phyloP scores from a whole-genome alignment of 805 yeast genomes.

The Candida ficus region DNA sequence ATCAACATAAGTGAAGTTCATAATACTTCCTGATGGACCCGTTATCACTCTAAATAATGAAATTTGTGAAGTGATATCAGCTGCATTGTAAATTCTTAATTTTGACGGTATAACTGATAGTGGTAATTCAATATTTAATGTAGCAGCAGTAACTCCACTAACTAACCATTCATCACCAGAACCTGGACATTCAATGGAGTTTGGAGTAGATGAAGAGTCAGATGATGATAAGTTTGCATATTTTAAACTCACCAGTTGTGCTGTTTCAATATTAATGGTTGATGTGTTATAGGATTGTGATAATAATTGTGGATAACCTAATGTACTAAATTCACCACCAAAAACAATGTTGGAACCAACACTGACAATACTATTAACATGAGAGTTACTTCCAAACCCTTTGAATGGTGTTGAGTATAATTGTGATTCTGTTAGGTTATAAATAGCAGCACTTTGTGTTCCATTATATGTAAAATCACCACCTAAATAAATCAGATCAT shows the following conservation, averaged over 20 bases:
- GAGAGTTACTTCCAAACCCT: conserved; percentile 64
- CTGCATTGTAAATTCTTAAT: conserved; percentile 64
- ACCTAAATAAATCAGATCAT: conserved; percentile 64
- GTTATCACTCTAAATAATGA: conserved; percentile 69
- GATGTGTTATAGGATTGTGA: conserved; percentile 33
- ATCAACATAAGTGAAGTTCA: conserved; percentile 85
- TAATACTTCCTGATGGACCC: conserved; percentile 77
- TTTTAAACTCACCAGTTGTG: conserved; percentile 56
- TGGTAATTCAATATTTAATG: conserved; percentile 61
- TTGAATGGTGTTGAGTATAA: conserved; percentile 56
- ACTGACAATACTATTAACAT: conserved; percentile 57
- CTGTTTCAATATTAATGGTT: conserved; percentile 41
- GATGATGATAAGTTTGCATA: conserved; percentile 47
- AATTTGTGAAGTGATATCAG: conserved; percentile 37
- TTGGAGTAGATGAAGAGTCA: conserved; percentile 29
- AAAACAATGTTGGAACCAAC: conserved; percentile 56
- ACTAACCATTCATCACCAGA: conserved; percentile 50
- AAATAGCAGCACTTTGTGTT: conserved; percentile 57
- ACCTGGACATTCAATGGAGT: conserved; percentile 45
- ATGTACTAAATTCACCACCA: conserved; percentile 68
- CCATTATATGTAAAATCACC: conserved; percentile 61
- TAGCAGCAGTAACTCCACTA: conserved; percentile 44
- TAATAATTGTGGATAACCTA: conserved; percentile 24
- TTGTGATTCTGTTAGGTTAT: conserved; percentile 41
- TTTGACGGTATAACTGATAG: conserved; percentile 59